These are phyloP conservation scores for Stevia rebaudiana DNA, from an alignment of 140 eudicot species.

Conservation along the genomic window DNA sequence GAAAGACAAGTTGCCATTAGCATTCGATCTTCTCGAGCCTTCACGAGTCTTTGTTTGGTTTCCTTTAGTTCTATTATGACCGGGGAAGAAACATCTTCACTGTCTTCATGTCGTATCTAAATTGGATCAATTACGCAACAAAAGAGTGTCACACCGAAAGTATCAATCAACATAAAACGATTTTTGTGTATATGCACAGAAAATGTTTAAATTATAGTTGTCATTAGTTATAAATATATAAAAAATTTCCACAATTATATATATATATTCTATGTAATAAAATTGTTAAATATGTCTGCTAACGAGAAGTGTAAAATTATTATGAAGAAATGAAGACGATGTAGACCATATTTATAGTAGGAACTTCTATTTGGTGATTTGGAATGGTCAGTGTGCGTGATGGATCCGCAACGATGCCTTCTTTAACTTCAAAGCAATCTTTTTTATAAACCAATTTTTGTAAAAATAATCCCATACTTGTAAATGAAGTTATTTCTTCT, in stretches of 20 bases:
- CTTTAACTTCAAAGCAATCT: conserved; percentile 4
- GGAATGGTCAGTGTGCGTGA: not conserved
- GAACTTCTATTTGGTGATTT: not conserved
- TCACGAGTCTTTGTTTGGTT: conserved; percentile 68
- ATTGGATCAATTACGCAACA: not conserved
- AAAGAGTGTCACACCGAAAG: not conserved
- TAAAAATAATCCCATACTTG: not conserved
- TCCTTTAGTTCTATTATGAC: conserved; percentile 50
- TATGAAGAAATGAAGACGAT: not conserved
- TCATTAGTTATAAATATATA: not conserved
- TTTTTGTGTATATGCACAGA: not conserved
- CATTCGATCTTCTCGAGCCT: conserved; percentile 67
- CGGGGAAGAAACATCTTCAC: conserved; percentile 3
- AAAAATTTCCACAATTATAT: not conserved
- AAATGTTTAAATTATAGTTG: not conserved
- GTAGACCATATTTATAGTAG: not conserved
- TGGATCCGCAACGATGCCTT: conserved; percentile 20
- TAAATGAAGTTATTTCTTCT: too few species aligned
- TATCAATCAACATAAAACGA: not conserved
- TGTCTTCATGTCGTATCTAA: conserved; percentile 30
- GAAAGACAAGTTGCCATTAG: conserved; percentile 67
- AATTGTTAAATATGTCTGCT: not conserved
- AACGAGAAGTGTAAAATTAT: not conserved
- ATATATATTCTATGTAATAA: not conserved
- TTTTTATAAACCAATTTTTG: not conserved